A percentile compares a stretch with the other conserved stretches of the same genome.
Evolutionary conservation across 2,329 filamentous ascomycete species (phyloP).

Genomic region (Emergomyces orientalis): DNA sequence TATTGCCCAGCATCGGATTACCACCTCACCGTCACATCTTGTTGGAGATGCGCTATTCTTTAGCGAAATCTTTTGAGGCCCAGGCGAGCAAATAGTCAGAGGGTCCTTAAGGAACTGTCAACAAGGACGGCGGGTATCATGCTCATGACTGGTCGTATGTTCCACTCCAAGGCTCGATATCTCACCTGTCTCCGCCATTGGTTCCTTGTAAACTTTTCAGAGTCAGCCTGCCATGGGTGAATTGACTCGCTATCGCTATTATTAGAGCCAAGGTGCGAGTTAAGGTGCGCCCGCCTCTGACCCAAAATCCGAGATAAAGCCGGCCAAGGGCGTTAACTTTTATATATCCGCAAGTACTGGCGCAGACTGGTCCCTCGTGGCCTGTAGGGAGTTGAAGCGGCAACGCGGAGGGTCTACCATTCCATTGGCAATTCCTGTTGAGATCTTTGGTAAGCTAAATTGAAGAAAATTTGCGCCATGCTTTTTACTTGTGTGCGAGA

Average conservation of each 20-base stretch:
- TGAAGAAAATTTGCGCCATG: not conserved
- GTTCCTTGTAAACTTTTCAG: not conserved
- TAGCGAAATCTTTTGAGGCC: not conserved
- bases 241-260: not conserved
- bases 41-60: conserved; percentile 1
- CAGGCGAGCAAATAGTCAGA: not conserved
- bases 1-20: not conserved
- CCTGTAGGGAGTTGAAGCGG: not conserved
- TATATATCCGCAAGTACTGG: not conserved
- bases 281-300: not conserved
- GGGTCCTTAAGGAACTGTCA: not conserved
- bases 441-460: not conserved
- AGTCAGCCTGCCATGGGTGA: not conserved
- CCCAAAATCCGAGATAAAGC: not conserved
- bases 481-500: not conserved
- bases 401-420: not conserved
- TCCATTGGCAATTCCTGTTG: not conserved
- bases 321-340: not conserved
- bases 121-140: not conserved
- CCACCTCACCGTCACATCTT: not conserved
- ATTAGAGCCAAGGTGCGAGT: not conserved
- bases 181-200: not conserved
- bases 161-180: not conserved
- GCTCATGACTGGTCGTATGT: not conserved
- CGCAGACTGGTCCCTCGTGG: not conserved